Percentiles rank a stretch among this genome's conserved stretches.
phyloP scores from a whole-genome alignment of 345 rosid genomes.

The Cardamine occulta region DNA sequence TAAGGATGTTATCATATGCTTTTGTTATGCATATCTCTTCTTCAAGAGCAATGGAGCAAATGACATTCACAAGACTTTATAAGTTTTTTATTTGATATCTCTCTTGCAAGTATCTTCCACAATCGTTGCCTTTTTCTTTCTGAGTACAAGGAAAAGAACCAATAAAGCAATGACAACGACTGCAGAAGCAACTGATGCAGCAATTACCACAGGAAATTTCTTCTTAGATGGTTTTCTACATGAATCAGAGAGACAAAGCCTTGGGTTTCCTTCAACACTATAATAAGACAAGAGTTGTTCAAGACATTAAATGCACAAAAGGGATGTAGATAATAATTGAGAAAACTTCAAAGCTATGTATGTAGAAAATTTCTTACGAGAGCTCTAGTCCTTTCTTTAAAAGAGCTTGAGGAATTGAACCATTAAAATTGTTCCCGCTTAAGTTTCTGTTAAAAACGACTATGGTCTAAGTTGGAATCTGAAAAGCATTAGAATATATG shows the following conservation, averaged over 20 bases:
- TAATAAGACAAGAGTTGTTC: not conserved
- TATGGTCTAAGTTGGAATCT: not conserved
- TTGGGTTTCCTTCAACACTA: conserved; percentile 30
- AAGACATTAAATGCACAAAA: not conserved
- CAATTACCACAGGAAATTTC: not conserved
- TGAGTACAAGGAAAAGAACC: not conserved
- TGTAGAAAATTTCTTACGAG: not conserved
- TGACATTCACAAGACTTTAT: not conserved
- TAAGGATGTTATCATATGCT: not conserved
- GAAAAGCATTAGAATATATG: not conserved
- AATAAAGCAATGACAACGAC: not conserved
- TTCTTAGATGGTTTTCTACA: not conserved
- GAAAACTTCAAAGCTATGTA: not conserved
- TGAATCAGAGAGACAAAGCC: not conserved
- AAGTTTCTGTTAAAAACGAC: conserved; percentile 42
- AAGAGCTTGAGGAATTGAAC: conserved; percentile 40
- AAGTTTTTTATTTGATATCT: not conserved
- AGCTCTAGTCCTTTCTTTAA: not conserved
- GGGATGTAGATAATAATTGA: not conserved
- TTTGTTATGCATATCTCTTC: not conserved
- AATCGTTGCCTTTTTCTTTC: not conserved
- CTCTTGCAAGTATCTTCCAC: conserved; percentile 16
- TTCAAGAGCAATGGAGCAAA: not conserved
- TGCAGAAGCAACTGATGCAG: conserved; percentile 12
- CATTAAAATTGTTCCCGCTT: conserved; percentile 41